These are phyloP conservation scores for Fusarium abutilonis DNA, from an alignment of 2,329 filamentous ascomycete genomes.

Conservation along the genomic window DNA sequence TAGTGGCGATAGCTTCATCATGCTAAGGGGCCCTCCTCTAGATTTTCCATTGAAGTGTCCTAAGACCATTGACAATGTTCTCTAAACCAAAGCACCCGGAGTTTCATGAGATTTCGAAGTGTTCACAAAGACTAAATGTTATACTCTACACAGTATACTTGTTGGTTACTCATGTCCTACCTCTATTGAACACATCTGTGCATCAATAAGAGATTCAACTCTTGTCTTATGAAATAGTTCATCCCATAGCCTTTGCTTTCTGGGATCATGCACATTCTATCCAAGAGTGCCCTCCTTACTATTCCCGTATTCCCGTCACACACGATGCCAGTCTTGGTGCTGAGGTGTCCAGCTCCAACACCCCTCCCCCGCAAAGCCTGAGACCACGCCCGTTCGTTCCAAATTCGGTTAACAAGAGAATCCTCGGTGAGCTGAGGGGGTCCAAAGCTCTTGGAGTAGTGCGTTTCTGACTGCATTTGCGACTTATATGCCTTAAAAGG, in stretches of 20 bases:
- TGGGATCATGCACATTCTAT: not conserved
- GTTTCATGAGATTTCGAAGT: too few relatives aligned
- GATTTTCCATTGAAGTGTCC: not conserved
- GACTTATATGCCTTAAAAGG: not conserved
- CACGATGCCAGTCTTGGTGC: constrained; percentile 13
- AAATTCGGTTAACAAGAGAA: constrained; percentile 2
- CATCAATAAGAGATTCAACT: not conserved
- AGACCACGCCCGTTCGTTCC: constrained; percentile 6
- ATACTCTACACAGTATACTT: not conserved
- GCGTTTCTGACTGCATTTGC: not conserved
- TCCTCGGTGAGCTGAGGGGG: not conserved
- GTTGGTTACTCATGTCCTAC: not conserved
- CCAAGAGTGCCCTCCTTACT: not conserved
- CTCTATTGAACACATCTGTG: not conserved
- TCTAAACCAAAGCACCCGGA: too few relatives aligned
- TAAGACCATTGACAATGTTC: not conserved
- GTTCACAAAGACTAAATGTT: not conserved
- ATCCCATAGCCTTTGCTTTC: not conserved
- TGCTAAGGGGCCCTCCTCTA: too few relatives aligned
- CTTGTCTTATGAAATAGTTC: not conserved
- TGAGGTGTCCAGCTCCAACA: constrained; percentile 9
- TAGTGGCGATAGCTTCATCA: constrained; percentile 37
- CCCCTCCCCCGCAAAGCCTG: constrained; percentile 2
- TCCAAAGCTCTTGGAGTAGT: not conserved
- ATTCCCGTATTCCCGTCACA: not conserved